Evolutionary conservation across 371 early-diverging fungal species (phyloP).

Genomic region (Mortierella sp.): DNA sequence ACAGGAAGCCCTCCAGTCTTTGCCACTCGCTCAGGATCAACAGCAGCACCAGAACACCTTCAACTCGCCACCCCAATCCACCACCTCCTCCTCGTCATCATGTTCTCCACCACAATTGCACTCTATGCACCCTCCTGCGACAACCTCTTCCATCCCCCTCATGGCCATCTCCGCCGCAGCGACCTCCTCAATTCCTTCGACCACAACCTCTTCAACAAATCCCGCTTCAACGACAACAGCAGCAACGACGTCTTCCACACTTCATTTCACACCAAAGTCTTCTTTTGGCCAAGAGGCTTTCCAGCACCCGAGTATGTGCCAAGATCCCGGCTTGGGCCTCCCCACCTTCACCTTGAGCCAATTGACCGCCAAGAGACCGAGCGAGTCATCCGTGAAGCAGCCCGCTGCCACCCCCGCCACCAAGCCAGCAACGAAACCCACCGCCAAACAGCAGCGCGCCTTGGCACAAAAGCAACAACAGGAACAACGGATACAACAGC

Average conservation of each 20-base stretch:
- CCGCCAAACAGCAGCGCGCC: conserved; percentile 16
- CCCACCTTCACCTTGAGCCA: conserved; percentile 33
- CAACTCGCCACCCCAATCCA: conserved; percentile 22
- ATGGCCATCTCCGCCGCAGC: conserved; percentile 10
- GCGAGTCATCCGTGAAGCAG: conserved; percentile 7
- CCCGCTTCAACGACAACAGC: neutral
- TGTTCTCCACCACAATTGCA: conserved; percentile 23
- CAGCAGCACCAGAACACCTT: conserved; percentile 2
- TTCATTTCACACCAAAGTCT: conserved; percentile 21
- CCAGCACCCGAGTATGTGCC: conserved; percentile 47
- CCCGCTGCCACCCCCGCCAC: conserved; percentile 18
- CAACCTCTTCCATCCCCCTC: neutral
- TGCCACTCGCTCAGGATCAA: neutral
- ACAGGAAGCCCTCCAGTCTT: neutral
- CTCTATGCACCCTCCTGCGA: neutral
- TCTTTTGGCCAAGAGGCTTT: conserved; percentile 14
- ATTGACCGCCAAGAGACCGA: conserved; percentile 32
- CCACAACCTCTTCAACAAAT: neutral
- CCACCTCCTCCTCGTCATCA: conserved; percentile 8
- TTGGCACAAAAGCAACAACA: conserved; percentile 22
- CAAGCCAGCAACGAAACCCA: conserved; percentile 22
- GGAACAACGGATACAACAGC: conserved; percentile 33
- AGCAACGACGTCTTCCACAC: conserved; percentile 16
- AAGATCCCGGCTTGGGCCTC: conserved; percentile 38
- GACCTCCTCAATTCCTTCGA: conserved; percentile 12